Evolutionary conservation across 1,284 basidiomycete genomes (phyloP), one percentile per base, ranked within the genome.

Genomic region (Cryptococcus sp.): DNA sequence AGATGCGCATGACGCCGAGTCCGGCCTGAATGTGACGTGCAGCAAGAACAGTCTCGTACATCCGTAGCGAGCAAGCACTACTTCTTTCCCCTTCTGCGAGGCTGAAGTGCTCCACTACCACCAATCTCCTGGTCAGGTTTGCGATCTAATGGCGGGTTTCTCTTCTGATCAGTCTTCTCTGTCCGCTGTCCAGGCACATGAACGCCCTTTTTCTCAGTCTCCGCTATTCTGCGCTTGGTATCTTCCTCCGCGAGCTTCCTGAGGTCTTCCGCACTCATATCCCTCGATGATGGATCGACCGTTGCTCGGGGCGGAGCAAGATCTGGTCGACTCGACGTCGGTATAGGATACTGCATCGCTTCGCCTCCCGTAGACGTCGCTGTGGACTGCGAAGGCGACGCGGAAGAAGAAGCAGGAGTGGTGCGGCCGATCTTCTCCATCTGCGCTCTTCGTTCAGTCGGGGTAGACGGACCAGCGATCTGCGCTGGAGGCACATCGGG

Each of bases 171-270:
- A 5, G 3, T 34, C 53, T 41, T 46, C 56, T 17, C 51, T 45
- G 13, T 38, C 50, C 25, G 26, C 49, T 48, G 40, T 22, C n/a
- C 46, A 43, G 38, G 53, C 52, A 34, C 29, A 34, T 34, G 29
- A 34, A 34, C 29, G 29, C 29, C 29, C 34, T 52, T 50, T 10
- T 62, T 64, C 11, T 67, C 63, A 45, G 63, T 64, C 64, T 75
- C 60, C 38, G 52, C 46, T 53, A 77, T 65, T n/a, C 74, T 59
- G 29, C 72, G 52, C 52, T 66, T 68, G 22, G 73, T 75, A 59
- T 75, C 75, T 52, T 76, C 70, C 65, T 73, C 70, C 2, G 75
- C 66, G 8, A 77, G 58, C 39, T 46, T 62, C 25, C 75, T 60
- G 37, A 77, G 63, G 23, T 72, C 69, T 10, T 70, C 68, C 1